Base-by-base conservation (phyloP, 1,284 basidiomycete species). In the Exsudoporus floridanus region DNA sequence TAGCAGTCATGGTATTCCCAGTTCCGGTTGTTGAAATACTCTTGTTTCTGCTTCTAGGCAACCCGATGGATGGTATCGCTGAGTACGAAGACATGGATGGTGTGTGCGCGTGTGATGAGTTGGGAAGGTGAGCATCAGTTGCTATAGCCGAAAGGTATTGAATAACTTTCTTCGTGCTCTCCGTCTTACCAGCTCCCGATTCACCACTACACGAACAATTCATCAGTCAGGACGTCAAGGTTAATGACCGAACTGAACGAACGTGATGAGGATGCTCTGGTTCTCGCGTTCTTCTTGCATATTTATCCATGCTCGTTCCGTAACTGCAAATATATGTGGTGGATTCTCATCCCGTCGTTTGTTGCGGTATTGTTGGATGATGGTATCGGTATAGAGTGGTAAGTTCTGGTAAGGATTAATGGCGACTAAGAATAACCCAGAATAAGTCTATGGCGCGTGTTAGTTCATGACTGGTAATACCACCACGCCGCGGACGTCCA, bases 101-200 rank as follows among this genome's bases (percentile, higher is more conserved):
- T 7, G 79, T 79, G 50, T 79, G 83, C 30, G 79, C 79, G 67
- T 88, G 85, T n/a, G 81, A 73, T 10, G 83, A 73, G 2, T 79
- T 73, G n/a, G 81, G 77, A 18, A 74, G 73, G 59, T 90, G 83
- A 5, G 82, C 77, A 66, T 94, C 91, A 16, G 91, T 87, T 4
- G 97, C 97, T 60, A 98, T 98, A 10, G 97, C 94, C 1, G 97
- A 96, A 31, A 99, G 86, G 72, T 99, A 99, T 71, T 99, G 97
- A 54, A 99, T 99, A 65, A 99, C 96, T 69, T 98, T 98, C 81
- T 99, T 99, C 14, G 97, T 99, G 74, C 96, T 99, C 71, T 99
- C 97, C 1, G 97, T 99, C 79, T 99, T 99, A 41, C 97, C 97
- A 2, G 97, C 97, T 38, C 97, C 97, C 4, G 97, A 99, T 78